A percentile compares a stretch with the other conserved stretches of the same genome.
Conservation (phyloP, 2,329 filamentous ascomycete species). For the Podosphaera aphanis region DNA sequence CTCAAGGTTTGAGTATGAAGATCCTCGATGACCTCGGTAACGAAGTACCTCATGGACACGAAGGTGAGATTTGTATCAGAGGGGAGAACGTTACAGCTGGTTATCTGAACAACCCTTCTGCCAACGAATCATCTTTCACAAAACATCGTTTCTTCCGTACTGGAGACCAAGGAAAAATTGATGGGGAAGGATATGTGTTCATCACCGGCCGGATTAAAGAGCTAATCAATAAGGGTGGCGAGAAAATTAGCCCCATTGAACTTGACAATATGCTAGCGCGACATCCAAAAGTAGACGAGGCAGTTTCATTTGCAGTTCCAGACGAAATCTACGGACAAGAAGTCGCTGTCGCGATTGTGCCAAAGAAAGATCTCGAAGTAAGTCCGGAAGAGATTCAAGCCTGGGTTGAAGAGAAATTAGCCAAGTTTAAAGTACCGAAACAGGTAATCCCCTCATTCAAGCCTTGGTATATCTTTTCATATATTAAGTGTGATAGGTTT, state of each 20-base stretch:
- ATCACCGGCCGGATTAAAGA: slow-evolving; percentile 90
- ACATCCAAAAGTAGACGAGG: slow-evolving; percentile 50
- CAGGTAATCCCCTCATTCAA: slow-evolving; percentile 29
- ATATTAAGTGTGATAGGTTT: slow-evolving; percentile 27
- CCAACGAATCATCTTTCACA: slow-evolving; percentile 53
- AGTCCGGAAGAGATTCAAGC: slow-evolving; percentile 35
- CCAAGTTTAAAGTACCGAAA: slow-evolving; percentile 71
- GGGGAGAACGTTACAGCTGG: slow-evolving; percentile 69
- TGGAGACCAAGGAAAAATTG: slow-evolving; percentile 63
- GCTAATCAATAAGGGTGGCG: slow-evolving; percentile 72
- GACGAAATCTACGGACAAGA: slow-evolving; percentile 72
- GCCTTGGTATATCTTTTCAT: not conserved
- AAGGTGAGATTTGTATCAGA: slow-evolving; percentile 63
- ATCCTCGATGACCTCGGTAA: slow-evolving; percentile 50
- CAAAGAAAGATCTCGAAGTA: slow-evolving; percentile 38
- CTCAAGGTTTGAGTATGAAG: slow-evolving; percentile 60
- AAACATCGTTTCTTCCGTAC: slow-evolving; percentile 65
- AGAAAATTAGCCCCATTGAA: slow-evolving; percentile 77
- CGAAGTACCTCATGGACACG: slow-evolving; percentile 41
- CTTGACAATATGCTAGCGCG: slow-evolving; percentile 62
- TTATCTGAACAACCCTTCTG: slow-evolving; percentile 61
- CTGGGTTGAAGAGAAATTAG: slow-evolving; percentile 47
- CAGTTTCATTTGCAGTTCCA: slow-evolving; percentile 61
- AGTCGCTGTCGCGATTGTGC: slow-evolving; percentile 51
- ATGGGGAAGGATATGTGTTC: slow-evolving; percentile 57